phyloP scores from a whole-genome alignment of 768 basidiomycete species.

The Calocera viscosa region DNA sequence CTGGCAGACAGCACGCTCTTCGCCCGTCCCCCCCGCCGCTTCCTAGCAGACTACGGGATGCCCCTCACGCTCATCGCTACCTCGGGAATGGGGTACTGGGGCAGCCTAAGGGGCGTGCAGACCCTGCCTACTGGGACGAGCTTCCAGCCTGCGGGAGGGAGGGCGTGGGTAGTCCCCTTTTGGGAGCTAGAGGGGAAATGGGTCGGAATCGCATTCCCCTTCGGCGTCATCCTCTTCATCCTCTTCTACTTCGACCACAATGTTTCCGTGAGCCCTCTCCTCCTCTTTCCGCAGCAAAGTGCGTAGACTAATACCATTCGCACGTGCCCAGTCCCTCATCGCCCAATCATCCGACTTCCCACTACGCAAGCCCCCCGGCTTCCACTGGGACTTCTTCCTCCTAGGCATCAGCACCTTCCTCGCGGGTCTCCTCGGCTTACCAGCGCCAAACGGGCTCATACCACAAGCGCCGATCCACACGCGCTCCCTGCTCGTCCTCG shows the following conservation, averaged over 20 bases:
- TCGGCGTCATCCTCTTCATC: conserved; percentile 78
- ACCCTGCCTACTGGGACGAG: conserved; percentile 59
- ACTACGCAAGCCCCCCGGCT: conserved; percentile 77
- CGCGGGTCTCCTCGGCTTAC: conserved; percentile 71
- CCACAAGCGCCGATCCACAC: conserved; percentile 83
- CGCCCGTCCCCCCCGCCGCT: conserved; percentile 59
- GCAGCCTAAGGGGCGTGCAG: conserved; percentile 45
- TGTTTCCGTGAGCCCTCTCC: conserved; percentile 54
- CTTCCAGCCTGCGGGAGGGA: conserved; percentile 56
- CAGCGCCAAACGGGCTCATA: conserved; percentile 60
- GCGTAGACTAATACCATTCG: too few relatives aligned
- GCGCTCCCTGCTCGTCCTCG: conserved; percentile 61
- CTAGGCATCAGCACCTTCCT: conserved; percentile 84
- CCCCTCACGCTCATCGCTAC: conserved; percentile 67
- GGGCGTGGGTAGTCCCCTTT: conserved; percentile 75
- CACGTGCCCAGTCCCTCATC: conserved; percentile 57
- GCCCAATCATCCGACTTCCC: conserved; percentile 85
- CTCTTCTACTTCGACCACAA: conserved; percentile 95
- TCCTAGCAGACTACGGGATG: conserved; percentile 83
- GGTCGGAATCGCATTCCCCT: conserved; percentile 80
- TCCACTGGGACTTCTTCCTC: conserved; percentile 81
- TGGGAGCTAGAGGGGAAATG: conserved; percentile 83
- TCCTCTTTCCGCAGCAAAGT: neutral
- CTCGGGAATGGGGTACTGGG: conserved; percentile 79
- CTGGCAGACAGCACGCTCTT: conserved; percentile 53